Evolutionary conservation across 2,329 filamentous ascomycete species (phyloP).

Genomic region (Nectriaceae sp.): DNA sequence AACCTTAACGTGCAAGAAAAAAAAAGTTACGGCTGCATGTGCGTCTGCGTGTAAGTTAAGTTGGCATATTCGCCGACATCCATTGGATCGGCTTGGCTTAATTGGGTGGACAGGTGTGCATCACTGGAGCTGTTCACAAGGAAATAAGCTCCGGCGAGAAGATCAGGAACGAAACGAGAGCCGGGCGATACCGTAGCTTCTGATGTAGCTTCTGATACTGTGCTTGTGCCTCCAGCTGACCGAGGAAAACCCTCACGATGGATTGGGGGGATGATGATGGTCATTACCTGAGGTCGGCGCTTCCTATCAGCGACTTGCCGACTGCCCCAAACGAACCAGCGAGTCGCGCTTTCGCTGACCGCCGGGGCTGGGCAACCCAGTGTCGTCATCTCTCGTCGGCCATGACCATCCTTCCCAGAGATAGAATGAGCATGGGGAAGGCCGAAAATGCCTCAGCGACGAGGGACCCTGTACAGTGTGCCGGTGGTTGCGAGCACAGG

Average conservation of each 20-base stretch:
- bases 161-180: too few species aligned
- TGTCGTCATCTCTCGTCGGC: slow-evolving; percentile 28
- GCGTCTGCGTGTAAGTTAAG: neutral
- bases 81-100: too few species aligned
- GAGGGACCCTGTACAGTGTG: slow-evolving; percentile 21
- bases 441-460: slow-evolving; percentile 32
- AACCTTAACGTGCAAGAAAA: too few species aligned
- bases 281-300: neutral
- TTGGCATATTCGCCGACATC: neutral
- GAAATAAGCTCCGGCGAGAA: too few species aligned
- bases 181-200: too few species aligned
- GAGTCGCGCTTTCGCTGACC: slow-evolving; percentile 31
- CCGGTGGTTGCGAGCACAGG: neutral
- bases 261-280: neutral
- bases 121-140: too few species aligned
- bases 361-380: slow-evolving; percentile 23
- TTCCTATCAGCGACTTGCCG: neutral
- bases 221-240: too few species aligned
- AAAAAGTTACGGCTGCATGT: too few species aligned
- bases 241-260: too few species aligned
- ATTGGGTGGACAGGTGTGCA: too few species aligned
- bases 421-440: slow-evolving; percentile 20
- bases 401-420: slow-evolving; percentile 20
- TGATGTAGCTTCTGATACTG: too few species aligned
- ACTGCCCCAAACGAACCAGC: slow-evolving; percentile 14